Evolutionary conservation across 1,139 yeast species (phyloP).

Genomic region (Taphrina communis): DNA sequence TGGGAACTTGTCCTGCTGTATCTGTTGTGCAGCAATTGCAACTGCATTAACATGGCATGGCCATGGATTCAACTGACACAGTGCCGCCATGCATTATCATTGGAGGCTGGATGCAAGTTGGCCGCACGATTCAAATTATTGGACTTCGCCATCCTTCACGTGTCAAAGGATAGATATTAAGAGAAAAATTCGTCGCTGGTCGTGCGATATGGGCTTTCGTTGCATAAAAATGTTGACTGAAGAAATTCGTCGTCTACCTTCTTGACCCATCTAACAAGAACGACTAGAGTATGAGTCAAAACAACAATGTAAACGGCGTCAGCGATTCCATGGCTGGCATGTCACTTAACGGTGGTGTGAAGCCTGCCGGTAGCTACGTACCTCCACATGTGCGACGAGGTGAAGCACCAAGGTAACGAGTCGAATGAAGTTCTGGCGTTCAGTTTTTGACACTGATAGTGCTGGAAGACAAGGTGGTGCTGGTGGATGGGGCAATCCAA

Average conservation of each 20-base stretch:
- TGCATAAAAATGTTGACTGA: constrained; percentile 4
- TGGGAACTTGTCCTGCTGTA: too few relatives aligned
- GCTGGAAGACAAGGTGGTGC: constrained; percentile 22
- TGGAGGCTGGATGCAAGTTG: too few relatives aligned
- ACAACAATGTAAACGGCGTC: constrained; percentile 40
- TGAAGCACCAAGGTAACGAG: constrained; percentile 25
- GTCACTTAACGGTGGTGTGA: constrained; percentile 35
- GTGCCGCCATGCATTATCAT: too few relatives aligned
- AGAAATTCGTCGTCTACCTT: background rate
- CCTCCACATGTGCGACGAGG: constrained; percentile 40
- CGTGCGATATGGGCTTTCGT: constrained; percentile 16
- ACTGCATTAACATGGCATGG: too few relatives aligned
- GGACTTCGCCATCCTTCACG: constrained; percentile 2
- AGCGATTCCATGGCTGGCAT: constrained; percentile 38
- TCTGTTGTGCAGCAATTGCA: too few relatives aligned
- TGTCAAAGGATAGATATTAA: background rate
- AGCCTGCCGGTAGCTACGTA: constrained; percentile 35
- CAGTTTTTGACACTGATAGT: background rate
- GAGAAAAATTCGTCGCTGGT: constrained; percentile 14
- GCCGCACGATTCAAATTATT: background rate
- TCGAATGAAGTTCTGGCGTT: background rate
- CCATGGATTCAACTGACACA: too few relatives aligned
- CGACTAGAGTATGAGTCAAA: constrained; percentile 33
- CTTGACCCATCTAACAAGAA: constrained; percentile 4
- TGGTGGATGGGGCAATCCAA: constrained; percentile 32